A percentile compares a stretch with the other conserved stretches of the same genome.
phyloP scores from a whole-genome alignment of 192 early-diverging fungal species.

The Geranomyces variabilis region DNA sequence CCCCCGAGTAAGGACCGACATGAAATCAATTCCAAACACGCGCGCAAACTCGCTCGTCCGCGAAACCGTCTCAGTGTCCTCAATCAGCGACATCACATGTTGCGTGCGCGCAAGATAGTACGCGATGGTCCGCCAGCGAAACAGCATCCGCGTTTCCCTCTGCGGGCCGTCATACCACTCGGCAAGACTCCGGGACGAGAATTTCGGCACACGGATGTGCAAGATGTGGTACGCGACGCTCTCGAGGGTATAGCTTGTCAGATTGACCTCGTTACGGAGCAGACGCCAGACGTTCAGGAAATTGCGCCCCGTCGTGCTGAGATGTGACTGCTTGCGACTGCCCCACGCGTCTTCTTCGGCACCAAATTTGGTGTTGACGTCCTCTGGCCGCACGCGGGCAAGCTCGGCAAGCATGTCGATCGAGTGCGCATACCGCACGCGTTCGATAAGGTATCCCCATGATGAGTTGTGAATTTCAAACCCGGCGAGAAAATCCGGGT shows the following conservation, averaged over 20 bases:
- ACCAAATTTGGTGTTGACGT: constrained; percentile 44
- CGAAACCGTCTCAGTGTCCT: constrained; percentile 68
- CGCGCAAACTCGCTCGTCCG: constrained; percentile 81
- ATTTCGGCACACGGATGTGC: constrained; percentile 71
- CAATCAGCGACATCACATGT: constrained; percentile 70
- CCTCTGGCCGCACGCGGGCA: constrained; percentile 46
- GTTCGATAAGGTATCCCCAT: constrained; percentile 87
- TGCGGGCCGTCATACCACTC: constrained; percentile 61
- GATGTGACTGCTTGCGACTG: constrained; percentile 61
- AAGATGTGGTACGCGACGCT: constrained; percentile 73
- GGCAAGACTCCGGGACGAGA: constrained; percentile 57
- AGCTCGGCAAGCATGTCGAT: constrained; percentile 50
- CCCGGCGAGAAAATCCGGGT: constrained; percentile 88
- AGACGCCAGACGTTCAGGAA: constrained; percentile 89
- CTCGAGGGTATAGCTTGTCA: constrained; percentile 81
- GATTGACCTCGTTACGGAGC: constrained; percentile 73
- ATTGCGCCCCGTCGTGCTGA: constrained; percentile 75
- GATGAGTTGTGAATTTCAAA: constrained; percentile 84
- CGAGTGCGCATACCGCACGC: constrained; percentile 33
- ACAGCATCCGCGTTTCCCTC: constrained; percentile 40
- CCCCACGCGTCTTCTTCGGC: constrained; percentile 59
- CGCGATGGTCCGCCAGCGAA: constrained; percentile 61
- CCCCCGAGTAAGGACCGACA: constrained; percentile 82
- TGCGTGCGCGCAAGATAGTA: constrained; percentile 74
- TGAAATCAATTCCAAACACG: constrained; percentile 91